Percentiles rank a stretch among this genome's conserved stretches.
These are phyloP conservation scores for Brassica nigra DNA, from an alignment of 345 rosid species.

Conservation along the genomic window DNA sequence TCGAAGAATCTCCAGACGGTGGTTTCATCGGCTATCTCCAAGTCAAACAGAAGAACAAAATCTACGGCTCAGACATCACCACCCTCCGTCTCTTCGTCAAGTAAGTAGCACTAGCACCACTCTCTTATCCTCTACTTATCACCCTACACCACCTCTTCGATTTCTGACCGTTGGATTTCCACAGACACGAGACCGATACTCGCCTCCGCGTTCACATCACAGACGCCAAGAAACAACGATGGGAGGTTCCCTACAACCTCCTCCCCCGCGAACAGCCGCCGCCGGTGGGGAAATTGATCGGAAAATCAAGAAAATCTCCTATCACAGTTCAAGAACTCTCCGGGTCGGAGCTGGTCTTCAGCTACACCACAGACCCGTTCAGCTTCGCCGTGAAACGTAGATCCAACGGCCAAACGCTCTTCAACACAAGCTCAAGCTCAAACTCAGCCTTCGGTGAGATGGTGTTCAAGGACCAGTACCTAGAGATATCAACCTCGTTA, in stretches of 20 bases:
- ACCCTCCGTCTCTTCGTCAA: conserved; percentile 75
- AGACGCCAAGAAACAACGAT: conserved; percentile 81
- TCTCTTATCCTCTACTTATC: conserved; percentile 23
- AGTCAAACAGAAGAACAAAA: conserved; percentile 66
- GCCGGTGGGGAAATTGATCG: conserved; percentile 46
- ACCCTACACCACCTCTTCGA: conserved; percentile 3
- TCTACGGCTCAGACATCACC: conserved; percentile 89
- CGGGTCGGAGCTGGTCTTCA: conserved; percentile 65
- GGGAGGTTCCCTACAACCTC: conserved; percentile 96
- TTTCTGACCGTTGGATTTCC: conserved; percentile 24
- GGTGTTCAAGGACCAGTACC: conserved; percentile 96
- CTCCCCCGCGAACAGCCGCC: conserved; percentile 79
- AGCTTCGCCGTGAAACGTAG: conserved; percentile 82
- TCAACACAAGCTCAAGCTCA: conserved; percentile 58
- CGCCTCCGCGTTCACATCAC: conserved; percentile 89
- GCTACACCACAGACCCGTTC: conserved; percentile 79
- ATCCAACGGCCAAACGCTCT: conserved; percentile 77
- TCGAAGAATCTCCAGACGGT: conserved; percentile 75
- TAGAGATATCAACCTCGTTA: conserved; percentile 83
- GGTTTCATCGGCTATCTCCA: conserved; percentile 78
- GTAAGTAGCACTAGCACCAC: conserved; percentile 43
- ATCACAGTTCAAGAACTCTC: conserved; percentile 56
- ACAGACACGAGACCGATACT: conserved; percentile 77
- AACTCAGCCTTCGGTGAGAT: conserved; percentile 53
- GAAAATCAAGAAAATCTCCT: conserved; percentile 57